Conservation (phyloP, 2,329 filamentous ascomycete species). For the Trichoderma sp. region DNA sequence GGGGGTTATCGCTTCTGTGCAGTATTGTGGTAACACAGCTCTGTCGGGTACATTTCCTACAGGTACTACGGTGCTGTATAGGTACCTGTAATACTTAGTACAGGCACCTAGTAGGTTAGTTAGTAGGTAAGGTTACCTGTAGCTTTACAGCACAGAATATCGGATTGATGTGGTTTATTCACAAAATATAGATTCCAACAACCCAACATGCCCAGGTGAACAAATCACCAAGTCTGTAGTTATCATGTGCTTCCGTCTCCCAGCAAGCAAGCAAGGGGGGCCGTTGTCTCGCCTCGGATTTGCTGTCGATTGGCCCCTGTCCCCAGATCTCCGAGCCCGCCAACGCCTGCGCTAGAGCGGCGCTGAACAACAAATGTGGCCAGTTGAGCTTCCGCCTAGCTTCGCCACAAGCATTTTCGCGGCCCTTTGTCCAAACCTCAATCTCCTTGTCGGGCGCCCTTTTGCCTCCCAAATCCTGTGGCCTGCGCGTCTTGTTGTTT, state of each 20-base stretch:
- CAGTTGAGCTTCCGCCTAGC: conserved; percentile 13
- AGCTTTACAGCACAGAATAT: too few species aligned
- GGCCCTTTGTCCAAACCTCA: conserved; percentile 19
- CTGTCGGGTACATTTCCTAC: background rate
- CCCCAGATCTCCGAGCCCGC: conserved; percentile 15
- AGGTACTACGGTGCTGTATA: background rate
- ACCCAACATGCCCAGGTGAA: background rate
- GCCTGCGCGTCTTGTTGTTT: conserved; percentile 2
- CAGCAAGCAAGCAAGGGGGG: background rate
- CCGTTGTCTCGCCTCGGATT: background rate
- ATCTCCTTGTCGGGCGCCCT: background rate
- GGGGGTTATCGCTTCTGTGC: background rate
- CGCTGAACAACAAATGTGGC: conserved; percentile 17
- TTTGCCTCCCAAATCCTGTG: conserved; percentile 14
- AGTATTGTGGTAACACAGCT: background rate
- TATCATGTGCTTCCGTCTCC: background rate
- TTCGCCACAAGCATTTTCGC: conserved; percentile 26
- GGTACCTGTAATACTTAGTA: too few species aligned
- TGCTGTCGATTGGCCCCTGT: conserved; percentile 16
- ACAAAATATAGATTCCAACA: too few species aligned
- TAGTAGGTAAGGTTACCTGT: too few species aligned
- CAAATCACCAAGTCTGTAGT: background rate
- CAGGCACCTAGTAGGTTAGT: too few species aligned
- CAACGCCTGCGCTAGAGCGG: conserved; percentile 6
- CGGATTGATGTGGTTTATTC: too few species aligned